Evolutionary conservation across 257 asterid genomes (phyloP).

Genomic region (Fraxinus cuspidata): DNA sequence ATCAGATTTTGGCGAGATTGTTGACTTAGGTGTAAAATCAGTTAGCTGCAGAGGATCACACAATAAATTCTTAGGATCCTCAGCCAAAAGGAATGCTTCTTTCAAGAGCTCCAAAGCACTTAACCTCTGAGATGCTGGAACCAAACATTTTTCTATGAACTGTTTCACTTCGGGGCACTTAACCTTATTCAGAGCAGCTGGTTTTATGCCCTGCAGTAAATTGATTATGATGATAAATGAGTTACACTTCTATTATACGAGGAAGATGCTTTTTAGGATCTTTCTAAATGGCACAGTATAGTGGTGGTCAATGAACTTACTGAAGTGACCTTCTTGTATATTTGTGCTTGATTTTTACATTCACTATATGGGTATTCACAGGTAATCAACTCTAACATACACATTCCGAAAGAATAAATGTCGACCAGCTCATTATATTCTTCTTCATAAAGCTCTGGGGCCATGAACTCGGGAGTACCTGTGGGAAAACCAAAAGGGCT

Average conservation of each 20-base stretch:
- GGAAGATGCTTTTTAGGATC: not conserved
- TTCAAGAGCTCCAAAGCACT: constrained; percentile 66
- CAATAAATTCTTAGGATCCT: constrained; percentile 30
- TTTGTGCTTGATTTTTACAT: constrained; percentile 79
- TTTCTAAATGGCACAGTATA: not conserved
- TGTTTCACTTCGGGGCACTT: constrained; percentile 44
- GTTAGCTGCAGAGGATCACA: constrained; percentile 33
- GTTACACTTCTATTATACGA: not conserved
- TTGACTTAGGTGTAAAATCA: constrained; percentile 27
- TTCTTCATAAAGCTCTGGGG: constrained; percentile 84
- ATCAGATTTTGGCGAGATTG: constrained; percentile 31
- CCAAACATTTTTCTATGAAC: constrained; percentile 70
- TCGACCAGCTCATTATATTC: constrained; percentile 73
- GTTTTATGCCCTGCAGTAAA: constrained; percentile 63
- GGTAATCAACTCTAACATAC: constrained; percentile 68
- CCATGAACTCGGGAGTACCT: constrained; percentile 96
- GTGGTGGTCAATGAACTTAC: constrained; percentile 37
- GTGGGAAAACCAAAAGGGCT: not conserved
- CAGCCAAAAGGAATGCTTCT: constrained; percentile 44
- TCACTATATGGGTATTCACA: constrained; percentile 73
- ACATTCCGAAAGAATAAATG: constrained; percentile 80
- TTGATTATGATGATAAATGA: not conserved
- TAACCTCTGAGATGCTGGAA: constrained; percentile 57
- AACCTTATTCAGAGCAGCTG: constrained; percentile 55
- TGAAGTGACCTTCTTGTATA: constrained; percentile 65